A percentile compares a stretch with the other conserved stretches of the same genome.
phyloP scores from a whole-genome alignment of 805 yeast species.

The Candida schatavii region DNA sequence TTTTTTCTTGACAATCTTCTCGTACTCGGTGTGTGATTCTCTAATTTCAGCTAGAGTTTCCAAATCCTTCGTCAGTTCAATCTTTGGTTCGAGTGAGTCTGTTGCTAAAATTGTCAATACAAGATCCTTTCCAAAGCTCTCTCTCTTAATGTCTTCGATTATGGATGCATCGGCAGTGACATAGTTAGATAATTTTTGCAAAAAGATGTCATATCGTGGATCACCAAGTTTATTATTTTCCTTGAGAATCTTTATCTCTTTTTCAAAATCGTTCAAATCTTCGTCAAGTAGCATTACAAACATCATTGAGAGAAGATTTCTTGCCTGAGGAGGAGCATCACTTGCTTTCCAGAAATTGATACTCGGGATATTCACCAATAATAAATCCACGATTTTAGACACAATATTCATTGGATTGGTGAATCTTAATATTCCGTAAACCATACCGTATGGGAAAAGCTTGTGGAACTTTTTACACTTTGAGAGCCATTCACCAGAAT shows the following conservation, averaged over 20 bases:
- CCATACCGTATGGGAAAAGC: conserved; percentile 74
- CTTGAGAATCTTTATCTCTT: conserved; percentile 44
- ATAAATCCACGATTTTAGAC: conserved; percentile 74
- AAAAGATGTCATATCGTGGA: conserved; percentile 20
- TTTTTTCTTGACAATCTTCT: conserved; percentile 2
- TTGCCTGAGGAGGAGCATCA: conserved; percentile 12
- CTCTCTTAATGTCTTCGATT: conserved; percentile 16
- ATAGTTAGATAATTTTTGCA: conserved; percentile 25
- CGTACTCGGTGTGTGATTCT: conserved; percentile 20
- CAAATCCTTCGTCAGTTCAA: conserved; percentile 9
- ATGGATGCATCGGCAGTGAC: conserved; percentile 12
- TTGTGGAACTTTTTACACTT: conserved; percentile 71
- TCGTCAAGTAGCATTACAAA: conserved; percentile 73
- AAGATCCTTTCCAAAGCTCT: conserved; percentile 28
- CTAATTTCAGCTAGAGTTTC: conserved; percentile 10
- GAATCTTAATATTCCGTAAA: conserved; percentile 71
- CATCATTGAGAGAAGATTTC: conserved; percentile 61
- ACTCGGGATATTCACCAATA: conserved; percentile 52
- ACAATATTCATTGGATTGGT: conserved; percentile 87
- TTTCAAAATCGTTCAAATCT: conserved; percentile 63
- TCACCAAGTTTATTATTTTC: conserved; percentile 35
- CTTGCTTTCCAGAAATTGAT: conserved; percentile 18
- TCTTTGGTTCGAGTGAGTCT: conserved; percentile 17
- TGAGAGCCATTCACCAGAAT: conserved; percentile 69
- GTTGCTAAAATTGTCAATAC: conserved; percentile 23